These are phyloP conservation scores for Encephalitozoon romaleae DNA, from an alignment of 371 early-diverging fungal genomes.

Conservation along the genomic window DNA sequence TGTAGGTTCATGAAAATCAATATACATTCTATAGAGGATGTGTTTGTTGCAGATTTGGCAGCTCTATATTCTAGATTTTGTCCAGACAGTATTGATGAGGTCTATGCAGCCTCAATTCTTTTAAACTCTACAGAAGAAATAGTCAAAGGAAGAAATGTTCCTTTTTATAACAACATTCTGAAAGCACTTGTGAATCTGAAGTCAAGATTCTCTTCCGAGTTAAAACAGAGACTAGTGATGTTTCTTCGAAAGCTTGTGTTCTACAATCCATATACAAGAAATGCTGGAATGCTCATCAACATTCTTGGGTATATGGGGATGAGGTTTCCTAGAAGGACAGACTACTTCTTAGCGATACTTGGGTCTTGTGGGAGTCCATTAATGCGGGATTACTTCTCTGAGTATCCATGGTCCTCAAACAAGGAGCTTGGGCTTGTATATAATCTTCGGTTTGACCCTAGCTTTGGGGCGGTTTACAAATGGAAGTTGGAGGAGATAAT, in stretches of 20 bases:
- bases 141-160: not conserved
- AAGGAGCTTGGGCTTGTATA: conserved; percentile 29
- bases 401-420: not conserved
- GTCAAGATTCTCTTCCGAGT: not conserved
- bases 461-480: conserved; percentile 2
- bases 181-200: conserved; percentile 3
- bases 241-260: conserved; percentile 23
- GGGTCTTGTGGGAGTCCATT: conserved; percentile 4
- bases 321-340: not conserved
- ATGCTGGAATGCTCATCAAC: conserved; percentile 28
- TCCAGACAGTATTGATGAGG: conserved; percentile 16
- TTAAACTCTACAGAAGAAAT: not conserved
- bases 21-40: not conserved
- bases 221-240: not conserved
- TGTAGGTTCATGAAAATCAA: not conserved
- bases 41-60: conserved; percentile 18
- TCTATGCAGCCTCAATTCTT: not conserved
- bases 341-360: conserved; percentile 17
- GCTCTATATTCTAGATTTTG: conserved; percentile 4
- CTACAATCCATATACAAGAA: conserved; percentile 18
- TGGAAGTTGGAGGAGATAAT: conserved; percentile 25
- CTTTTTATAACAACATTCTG: conserved; percentile 19
- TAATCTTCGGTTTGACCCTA: conserved; percentile 12
- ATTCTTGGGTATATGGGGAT: not conserved
- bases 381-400: not conserved